A percentile compares a stretch with the other conserved stretches of the same genome.
These are phyloP conservation scores for Castanopsis chinensis DNA, from an alignment of 306 rosid genomes.

Conservation along the genomic window DNA sequence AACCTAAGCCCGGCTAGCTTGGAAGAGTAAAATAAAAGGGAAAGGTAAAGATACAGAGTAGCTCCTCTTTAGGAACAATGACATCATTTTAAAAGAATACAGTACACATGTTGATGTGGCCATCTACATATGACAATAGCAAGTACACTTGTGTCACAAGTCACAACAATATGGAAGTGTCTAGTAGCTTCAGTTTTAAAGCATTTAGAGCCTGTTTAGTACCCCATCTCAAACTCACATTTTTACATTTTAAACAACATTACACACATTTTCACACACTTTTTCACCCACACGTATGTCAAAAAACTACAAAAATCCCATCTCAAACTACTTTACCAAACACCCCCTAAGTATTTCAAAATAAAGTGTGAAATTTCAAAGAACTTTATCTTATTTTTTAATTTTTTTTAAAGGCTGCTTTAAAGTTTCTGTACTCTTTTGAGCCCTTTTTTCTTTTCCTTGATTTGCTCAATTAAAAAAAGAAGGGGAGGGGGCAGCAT, in stretches of 20 bases:
- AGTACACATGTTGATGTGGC: neutral
- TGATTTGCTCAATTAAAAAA: neutral
- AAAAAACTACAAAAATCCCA: no score
- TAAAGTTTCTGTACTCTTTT: neutral
- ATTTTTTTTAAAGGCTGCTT: neutral
- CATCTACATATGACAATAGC: neutral
- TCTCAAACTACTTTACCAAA: no score
- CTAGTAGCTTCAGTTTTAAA: neutral
- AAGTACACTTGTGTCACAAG: neutral
- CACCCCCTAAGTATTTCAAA: neutral
- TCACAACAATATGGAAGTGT: neutral
- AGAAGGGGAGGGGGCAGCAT: no score
- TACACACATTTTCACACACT: no score
- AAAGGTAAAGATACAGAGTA: neutral
- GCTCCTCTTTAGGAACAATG: conserved; percentile 8
- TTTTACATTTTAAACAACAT: no score
- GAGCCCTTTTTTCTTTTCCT: neutral
- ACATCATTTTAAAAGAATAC: neutral
- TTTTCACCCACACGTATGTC: no score
- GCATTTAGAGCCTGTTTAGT: neutral
- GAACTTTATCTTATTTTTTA: neutral
- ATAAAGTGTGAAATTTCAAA: neutral
- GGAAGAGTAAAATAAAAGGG: conserved; percentile 4
- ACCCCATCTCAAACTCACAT: no score
- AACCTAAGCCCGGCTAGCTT: conserved; percentile 1